Conservation (phyloP, 2,329 filamentous ascomycete species). For the Pseudogymnoascus pannorum region DNA sequence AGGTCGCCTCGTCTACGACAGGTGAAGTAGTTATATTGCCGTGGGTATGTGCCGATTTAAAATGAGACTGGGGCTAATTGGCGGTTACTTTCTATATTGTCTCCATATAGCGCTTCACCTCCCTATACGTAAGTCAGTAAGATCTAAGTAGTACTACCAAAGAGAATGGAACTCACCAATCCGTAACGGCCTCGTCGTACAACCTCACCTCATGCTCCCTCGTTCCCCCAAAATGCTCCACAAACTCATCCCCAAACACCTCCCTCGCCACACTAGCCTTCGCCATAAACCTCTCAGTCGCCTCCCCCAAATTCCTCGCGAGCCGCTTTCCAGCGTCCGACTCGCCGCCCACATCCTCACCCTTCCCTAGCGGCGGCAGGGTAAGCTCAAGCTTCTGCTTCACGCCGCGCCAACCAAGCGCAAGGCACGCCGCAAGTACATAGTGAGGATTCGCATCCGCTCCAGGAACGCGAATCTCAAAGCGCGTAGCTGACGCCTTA, state of each 20-base stretch:
- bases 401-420: constrained; percentile 81
- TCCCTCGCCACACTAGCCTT: constrained; percentile 83
- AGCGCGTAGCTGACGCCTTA: constrained; percentile 77
- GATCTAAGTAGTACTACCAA: background rate
- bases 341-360: constrained; percentile 68
- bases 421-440: constrained; percentile 80
- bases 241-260: constrained; percentile 89
- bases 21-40: background rate
- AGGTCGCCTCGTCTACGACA: background rate
- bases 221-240: constrained; percentile 90
- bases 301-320: constrained; percentile 79
- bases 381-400: constrained; percentile 84
- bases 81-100: background rate
- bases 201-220: constrained; percentile 83
- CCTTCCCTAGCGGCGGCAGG: constrained; percentile 75
- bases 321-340: constrained; percentile 68
- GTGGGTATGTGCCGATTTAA: background rate
- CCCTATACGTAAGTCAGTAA: background rate
- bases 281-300: constrained; percentile 68
- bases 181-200: constrained; percentile 94
- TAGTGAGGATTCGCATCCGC: constrained; percentile 87
- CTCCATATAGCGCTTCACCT: constrained; percentile 1
- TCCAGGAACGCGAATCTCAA: constrained; percentile 90
- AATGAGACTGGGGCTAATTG: background rate
- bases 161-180: constrained; percentile 61